Evolutionary conservation across 108 stramenopile genomes (phyloP).

Genomic region (Nitzschia sp.): DNA sequence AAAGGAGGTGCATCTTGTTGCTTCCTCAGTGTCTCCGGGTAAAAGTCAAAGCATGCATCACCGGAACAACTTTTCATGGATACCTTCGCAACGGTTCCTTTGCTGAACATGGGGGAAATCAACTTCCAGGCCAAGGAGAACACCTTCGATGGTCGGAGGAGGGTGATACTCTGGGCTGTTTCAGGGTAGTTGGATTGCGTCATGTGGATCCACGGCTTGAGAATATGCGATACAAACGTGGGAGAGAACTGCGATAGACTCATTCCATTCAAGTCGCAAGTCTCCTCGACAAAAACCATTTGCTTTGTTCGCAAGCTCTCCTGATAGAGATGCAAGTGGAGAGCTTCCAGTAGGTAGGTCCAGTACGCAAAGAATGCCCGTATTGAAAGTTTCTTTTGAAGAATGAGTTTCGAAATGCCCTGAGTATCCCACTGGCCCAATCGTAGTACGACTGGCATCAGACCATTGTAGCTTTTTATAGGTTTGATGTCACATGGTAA

Average conservation of each 20-base stretch:
- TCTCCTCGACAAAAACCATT: slow-evolving; percentile 35
- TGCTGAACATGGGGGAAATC: slow-evolving; percentile 34
- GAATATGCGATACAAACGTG: slow-evolving; percentile 29
- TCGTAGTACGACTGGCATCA: slow-evolving; percentile 13
- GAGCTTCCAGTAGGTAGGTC: slow-evolving; percentile 35
- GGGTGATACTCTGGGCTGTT: slow-evolving; percentile 28
- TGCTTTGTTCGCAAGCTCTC: slow-evolving; percentile 7
- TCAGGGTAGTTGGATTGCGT: slow-evolving; percentile 45
- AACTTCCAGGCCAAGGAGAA: slow-evolving; percentile 36
- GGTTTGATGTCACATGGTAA: slow-evolving; percentile 19
- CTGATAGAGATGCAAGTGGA: slow-evolving; percentile 29
- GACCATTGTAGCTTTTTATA: neutral
- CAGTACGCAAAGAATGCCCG: slow-evolving; percentile 37
- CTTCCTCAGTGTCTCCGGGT: neutral
- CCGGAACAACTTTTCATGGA: neutral
- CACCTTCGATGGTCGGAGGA: slow-evolving; percentile 32
- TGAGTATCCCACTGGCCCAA: slow-evolving; percentile 29
- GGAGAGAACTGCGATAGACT: slow-evolving; percentile 30
- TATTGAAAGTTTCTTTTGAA: slow-evolving; percentile 10
- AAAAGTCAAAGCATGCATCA: neutral
- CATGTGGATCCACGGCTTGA: slow-evolving; percentile 35
- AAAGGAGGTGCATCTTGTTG: no score
- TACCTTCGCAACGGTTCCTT: slow-evolving; percentile 35
- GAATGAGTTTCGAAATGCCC: slow-evolving; percentile 23
- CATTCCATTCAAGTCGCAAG: slow-evolving; percentile 27